Evolutionary conservation across 1,284 basidiomycete genomes (phyloP), one percentile per base, ranked within the genome.

Genomic region (Schizopora paradoxa): DNA sequence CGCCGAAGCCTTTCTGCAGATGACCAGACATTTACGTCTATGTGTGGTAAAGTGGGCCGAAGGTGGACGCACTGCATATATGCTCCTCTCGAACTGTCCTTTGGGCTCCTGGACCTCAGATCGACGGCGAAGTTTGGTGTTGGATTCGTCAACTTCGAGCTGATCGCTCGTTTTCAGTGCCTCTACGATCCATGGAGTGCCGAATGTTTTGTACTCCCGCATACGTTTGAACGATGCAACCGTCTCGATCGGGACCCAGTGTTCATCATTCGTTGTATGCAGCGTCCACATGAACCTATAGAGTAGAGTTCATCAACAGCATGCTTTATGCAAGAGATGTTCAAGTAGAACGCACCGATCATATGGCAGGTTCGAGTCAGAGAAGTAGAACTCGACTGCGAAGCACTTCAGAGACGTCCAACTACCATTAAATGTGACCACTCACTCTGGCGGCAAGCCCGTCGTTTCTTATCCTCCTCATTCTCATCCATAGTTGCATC

Each of bases 151-250:
- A 5, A 95, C 75, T 58, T 91, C 87, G 36, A 97, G 74, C 52
- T 86, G 74, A 6, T 69, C 66, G 64, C 85, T 79, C 37, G 68
- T 63, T 54, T 67, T 61, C 18, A 95, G 69, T 5, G 81, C 83
- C 10, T 77, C 68, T 4, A 76, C 72, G 43, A 95, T 68, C 72
- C 85, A 86, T 19, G 76, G 69, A 21, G 72, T 45, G 13, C 90
- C 89, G 26, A 76, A 68, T 14, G 68, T 49, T 36, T 66, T 61
- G 61, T 77, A 89, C 25, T 88, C 85, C 39, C 79, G 73, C 94
- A 98, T 98, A 48, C 94, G 88, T 69, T 96, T 97, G 82, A 98
- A 99, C 7, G 91, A 93, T 3, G 88, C 77, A 49, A 99, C 79
- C 2, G 86, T 92, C 48, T 85, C 71, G 61, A 98, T 76, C 1